phyloP scores from a whole-genome alignment of 495 filamentous ascomycete genomes.

The Tirmania nivea region DNA sequence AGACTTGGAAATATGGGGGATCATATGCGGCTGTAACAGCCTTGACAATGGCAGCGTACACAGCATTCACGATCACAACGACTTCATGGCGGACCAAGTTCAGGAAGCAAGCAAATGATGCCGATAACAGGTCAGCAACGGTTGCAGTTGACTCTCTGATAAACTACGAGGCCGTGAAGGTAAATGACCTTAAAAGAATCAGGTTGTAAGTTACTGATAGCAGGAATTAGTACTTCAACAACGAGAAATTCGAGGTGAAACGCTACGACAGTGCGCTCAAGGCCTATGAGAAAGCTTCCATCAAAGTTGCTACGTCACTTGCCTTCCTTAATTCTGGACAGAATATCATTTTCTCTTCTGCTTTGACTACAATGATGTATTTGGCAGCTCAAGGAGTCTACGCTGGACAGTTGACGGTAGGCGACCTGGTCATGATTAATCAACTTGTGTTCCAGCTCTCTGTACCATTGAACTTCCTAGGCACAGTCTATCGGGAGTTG shows the following conservation, averaged over 20 bases:
- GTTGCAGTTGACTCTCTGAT: conserved; percentile 91
- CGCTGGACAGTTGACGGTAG: conserved; percentile 61
- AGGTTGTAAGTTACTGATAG: background rate
- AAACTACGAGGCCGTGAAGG: conserved; percentile 93
- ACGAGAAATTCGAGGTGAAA: conserved; percentile 78
- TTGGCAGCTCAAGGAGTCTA: conserved; percentile 76
- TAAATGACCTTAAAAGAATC: background rate
- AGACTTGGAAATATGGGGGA: conserved; percentile 85
- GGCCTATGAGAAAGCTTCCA: conserved; percentile 76
- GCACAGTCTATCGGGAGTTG: conserved; percentile 86
- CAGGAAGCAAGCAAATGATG: conserved; percentile 77
- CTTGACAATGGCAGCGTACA: conserved; percentile 77
- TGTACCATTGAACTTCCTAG: conserved; percentile 86
- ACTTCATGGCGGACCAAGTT: conserved; percentile 96
- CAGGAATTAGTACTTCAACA: conserved; percentile 61
- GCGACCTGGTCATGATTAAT: conserved; percentile 94
- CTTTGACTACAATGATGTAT: conserved; percentile 96
- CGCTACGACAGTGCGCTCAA: conserved; percentile 76
- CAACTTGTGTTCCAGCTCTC: conserved; percentile 97
- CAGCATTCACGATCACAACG: conserved; percentile 82
- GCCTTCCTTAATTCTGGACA: conserved; percentile 94
- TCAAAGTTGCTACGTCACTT: conserved; percentile 86
- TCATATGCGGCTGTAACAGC: conserved; percentile 85
- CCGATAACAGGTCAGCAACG: conserved; percentile 85
- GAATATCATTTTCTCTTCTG: conserved; percentile 88